Evolutionary conservation across 1,284 basidiomycete genomes (phyloP).

Genomic region (Trametes sp.): DNA sequence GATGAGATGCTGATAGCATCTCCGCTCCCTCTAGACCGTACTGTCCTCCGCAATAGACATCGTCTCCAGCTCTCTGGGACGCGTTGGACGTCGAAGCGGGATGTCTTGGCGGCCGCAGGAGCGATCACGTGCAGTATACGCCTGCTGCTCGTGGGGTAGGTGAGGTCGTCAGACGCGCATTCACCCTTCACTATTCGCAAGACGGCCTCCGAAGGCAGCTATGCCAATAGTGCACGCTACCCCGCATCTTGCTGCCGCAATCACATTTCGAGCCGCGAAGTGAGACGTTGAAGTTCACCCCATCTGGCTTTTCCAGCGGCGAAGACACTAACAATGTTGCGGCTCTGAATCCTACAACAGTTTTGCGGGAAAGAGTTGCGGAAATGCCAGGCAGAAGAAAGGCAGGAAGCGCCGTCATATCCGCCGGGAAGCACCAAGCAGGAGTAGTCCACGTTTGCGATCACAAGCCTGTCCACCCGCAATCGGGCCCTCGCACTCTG

Average conservation of each 20-base stretch:
- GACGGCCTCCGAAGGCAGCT: conserved; percentile 2
- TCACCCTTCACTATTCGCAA: conserved; percentile 3
- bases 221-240: background rate
- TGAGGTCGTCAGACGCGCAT: conserved; percentile 20
- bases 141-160: conserved; percentile 19
- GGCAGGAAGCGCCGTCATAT: conserved; percentile 19
- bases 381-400: background rate
- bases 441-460: conserved; percentile 17
- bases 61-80: background rate
- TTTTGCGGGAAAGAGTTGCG: background rate
- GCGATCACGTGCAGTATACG: conserved; percentile 11
- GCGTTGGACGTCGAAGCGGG: background rate
- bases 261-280: too few relatives aligned
- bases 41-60: background rate
- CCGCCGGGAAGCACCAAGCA: conserved; percentile 20
- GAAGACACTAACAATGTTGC: too few relatives aligned
- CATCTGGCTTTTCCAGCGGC: too few relatives aligned
- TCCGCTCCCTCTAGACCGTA: background rate
- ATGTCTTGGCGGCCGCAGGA: conserved; percentile 8
- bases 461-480: conserved; percentile 3
- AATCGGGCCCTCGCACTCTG: conserved; percentile 5
- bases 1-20: conserved; percentile 2
- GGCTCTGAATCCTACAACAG: background rate
- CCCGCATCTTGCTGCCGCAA: too few relatives aligned
- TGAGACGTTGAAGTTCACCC: too few relatives aligned